phyloP scores from a whole-genome alignment of 176 grass and related monocot species.

The Ananas comosus region DNA sequence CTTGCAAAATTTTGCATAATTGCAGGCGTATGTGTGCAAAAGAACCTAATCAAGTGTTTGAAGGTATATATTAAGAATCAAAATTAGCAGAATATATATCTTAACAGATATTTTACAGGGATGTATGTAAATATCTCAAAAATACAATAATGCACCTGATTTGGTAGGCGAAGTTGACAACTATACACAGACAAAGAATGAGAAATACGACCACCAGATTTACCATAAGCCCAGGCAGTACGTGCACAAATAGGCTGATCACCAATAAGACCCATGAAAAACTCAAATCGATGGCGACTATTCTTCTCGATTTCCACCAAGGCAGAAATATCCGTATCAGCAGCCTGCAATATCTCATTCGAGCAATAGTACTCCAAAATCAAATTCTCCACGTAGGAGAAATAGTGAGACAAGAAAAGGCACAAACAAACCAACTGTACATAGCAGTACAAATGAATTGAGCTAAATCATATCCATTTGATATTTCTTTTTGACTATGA shows the following conservation, averaged over 20 bases:
- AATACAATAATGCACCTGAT: conserved; percentile 43
- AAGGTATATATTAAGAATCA: too few relatives aligned
- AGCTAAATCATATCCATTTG: not conserved
- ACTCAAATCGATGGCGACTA: conserved; percentile 87
- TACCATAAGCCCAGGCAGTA: conserved; percentile 92
- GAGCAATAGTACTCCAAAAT: not conserved
- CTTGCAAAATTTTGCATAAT: too few relatives aligned
- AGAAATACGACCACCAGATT: conserved; percentile 91
- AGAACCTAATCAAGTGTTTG: too few relatives aligned
- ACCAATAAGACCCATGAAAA: conserved; percentile 95
- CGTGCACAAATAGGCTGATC: conserved; percentile 96
- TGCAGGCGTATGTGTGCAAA: too few relatives aligned
- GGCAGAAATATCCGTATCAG: conserved; percentile 96
- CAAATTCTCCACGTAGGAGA: not conserved
- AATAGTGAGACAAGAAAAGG: not conserved
- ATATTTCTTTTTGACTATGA: not conserved
- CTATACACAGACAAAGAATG: conserved; percentile 97
- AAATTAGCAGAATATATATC: too few relatives aligned
- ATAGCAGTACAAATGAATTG: not conserved
- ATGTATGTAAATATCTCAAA: too few relatives aligned
- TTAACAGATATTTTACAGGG: too few relatives aligned
- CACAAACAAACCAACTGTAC: conserved; percentile 23
- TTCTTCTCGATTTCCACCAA: conserved; percentile 99
- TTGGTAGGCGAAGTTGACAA: conserved; percentile 89
- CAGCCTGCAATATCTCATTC: conserved; percentile 49